Percentiles rank a stretch among this genome's conserved stretches.
Conservation (phyloP, 139 green algal species). For the Chlorella sp. region DNA sequence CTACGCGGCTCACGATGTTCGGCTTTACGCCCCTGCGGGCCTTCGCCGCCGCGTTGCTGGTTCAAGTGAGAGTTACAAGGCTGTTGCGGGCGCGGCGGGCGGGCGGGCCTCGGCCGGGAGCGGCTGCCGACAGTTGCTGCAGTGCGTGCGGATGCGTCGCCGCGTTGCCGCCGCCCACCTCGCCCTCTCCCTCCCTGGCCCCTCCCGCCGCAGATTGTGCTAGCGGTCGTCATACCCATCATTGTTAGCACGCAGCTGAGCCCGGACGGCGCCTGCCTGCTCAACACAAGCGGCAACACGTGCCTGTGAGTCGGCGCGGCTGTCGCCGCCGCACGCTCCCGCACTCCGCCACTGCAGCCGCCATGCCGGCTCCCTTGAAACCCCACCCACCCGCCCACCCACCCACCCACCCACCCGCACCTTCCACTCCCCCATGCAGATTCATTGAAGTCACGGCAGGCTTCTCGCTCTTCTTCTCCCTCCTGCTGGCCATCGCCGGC, state of each 20-base stretch:
- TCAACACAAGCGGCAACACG: background rate
- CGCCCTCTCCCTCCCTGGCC: background rate
- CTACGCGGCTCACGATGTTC: no score
- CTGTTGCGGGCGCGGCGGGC: no score
- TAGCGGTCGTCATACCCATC: background rate
- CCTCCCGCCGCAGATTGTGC: background rate
- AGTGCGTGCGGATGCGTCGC: no score
- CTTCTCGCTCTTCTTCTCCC: slow-evolving; percentile 18
- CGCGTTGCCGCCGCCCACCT: background rate
- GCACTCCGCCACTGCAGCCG: background rate
- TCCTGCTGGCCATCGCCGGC: background rate
- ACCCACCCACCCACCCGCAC: background rate
- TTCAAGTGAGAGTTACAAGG: no score
- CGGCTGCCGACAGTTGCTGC: no score
- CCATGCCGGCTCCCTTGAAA: background rate
- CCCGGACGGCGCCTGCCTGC: background rate
- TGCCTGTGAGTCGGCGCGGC: background rate
- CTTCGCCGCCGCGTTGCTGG: no score
- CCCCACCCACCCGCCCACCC: background rate
- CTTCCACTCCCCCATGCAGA: background rate
- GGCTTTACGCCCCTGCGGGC: no score
- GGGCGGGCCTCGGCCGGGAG: no score
- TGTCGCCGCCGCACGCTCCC: background rate
- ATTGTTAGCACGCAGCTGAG: background rate
- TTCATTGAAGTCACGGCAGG: slow-evolving; percentile 9